phyloP scores from a whole-genome alignment of 208 protist genomes.

The Vickermania ingenoplastis region DNA sequence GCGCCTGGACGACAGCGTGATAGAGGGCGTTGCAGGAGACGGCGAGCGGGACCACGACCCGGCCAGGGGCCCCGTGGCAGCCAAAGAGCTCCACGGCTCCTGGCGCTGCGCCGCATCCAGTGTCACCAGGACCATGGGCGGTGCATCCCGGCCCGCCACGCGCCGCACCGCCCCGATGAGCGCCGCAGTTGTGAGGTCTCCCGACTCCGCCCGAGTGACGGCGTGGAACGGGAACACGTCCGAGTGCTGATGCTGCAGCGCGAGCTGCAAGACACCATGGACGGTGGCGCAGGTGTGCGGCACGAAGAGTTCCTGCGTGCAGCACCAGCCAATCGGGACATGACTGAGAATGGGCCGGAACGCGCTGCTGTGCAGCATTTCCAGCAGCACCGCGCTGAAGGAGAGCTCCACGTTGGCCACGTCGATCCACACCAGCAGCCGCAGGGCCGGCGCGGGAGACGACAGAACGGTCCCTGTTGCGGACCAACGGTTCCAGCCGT shows the following conservation, averaged over 20 bases:
- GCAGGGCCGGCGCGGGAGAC: slow-evolving; percentile 11
- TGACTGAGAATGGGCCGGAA: neutral
- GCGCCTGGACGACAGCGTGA: neutral
- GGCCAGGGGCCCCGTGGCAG: slow-evolving; percentile 5
- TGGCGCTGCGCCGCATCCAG: slow-evolving; percentile 42
- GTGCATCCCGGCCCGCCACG: slow-evolving; percentile 9
- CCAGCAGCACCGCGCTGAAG: slow-evolving; percentile 16
- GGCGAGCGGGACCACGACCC: slow-evolving; percentile 8
- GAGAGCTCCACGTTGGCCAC: slow-evolving; percentile 66
- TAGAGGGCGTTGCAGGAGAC: neutral
- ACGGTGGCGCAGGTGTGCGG: slow-evolving; percentile 40
- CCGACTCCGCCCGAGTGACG: slow-evolving; percentile 46
- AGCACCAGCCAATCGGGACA: slow-evolving; percentile 42
- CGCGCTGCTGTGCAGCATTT: slow-evolving; percentile 18
- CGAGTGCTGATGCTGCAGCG: slow-evolving; percentile 38
- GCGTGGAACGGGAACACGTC: slow-evolving; percentile 64
- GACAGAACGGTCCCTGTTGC: slow-evolving; percentile 5
- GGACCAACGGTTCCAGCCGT: neutral
- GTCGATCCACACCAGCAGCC: slow-evolving; percentile 54
- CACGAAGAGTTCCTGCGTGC: slow-evolving; percentile 68
- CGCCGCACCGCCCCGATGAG: slow-evolving; percentile 31
- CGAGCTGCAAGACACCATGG: slow-evolving; percentile 58
- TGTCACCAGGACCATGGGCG: slow-evolving; percentile 63
- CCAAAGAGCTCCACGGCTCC: slow-evolving; percentile 36
- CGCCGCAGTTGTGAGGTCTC: slow-evolving; percentile 41